These are phyloP conservation scores for Erigeron philadelphicus DNA, from an alignment of 140 eudicot species.

Conservation along the genomic window DNA sequence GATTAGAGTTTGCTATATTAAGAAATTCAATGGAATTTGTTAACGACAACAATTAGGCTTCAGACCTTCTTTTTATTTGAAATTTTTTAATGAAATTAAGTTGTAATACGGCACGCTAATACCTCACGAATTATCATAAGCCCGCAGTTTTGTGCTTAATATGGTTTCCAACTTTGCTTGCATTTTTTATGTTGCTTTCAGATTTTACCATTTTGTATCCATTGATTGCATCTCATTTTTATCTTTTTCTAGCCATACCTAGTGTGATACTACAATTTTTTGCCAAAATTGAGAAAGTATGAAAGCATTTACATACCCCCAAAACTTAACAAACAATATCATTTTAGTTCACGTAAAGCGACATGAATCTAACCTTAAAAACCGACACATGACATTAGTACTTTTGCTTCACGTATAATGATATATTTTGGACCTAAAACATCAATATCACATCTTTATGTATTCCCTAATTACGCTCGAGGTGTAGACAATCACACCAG, in stretches of 20 bases:
- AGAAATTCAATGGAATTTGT: no score
- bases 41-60: no score
- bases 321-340: background rate
- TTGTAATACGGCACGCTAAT: background rate
- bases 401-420: background rate
- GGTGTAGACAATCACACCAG: background rate
- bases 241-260: background rate
- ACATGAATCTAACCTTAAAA: constrained; percentile 1
- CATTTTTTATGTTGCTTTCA: background rate
- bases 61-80: no score
- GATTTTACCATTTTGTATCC: constrained; percentile 1
- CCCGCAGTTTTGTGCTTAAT: background rate
- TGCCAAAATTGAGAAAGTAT: background rate
- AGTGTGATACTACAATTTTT: background rate
- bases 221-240: background rate
- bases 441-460: background rate
- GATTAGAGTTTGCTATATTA: no score
- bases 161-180: background rate
- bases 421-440: background rate
- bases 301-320: constrained; percentile 7
- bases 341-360: background rate
- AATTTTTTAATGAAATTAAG: no score
- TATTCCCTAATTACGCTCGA: background rate
- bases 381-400: background rate
- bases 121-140: background rate